Conservation (phyloP, 2,329 filamentous ascomycete species). For the Sclerotinia minor region DNA sequence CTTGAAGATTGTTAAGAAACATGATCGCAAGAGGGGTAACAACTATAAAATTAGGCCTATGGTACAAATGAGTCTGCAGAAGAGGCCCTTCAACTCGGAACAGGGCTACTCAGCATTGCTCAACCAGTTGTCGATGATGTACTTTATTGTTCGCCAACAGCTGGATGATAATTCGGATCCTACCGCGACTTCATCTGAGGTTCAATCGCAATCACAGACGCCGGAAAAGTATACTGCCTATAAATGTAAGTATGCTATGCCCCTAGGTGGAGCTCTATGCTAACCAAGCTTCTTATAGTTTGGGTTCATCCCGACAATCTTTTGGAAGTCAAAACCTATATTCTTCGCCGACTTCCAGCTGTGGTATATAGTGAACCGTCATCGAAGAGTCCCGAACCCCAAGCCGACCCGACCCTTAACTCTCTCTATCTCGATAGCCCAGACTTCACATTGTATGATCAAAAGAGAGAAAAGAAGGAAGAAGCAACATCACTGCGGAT, state of each 20-base stretch:
- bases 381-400: conserved; percentile 77
- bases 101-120: conserved; percentile 83
- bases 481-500: conserved; percentile 82
- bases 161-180: conserved; percentile 58
- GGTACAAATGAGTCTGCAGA: conserved; percentile 85
- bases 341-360: conserved; percentile 84
- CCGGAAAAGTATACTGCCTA: conserved; percentile 78
- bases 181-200: conserved; percentile 43
- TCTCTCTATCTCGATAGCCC: conserved; percentile 94
- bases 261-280: conserved; percentile 21
- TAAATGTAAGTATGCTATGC: conserved; percentile 65
- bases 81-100: conserved; percentile 92
- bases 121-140: conserved; percentile 91
- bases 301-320: conserved; percentile 97
- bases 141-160: conserved; percentile 87
- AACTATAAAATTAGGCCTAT: conserved; percentile 87
- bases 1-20: conserved; percentile 98
- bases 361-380: conserved; percentile 90
- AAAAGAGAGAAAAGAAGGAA: conserved; percentile 75
- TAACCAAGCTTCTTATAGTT: conserved; percentile 52
- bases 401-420: conserved; percentile 84
- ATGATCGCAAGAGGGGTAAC: conserved; percentile 87
- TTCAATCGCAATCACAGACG: conserved; percentile 57
- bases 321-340: conserved; percentile 94
- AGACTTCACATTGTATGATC: conserved; percentile 80